Base-by-base conservation (phyloP, 2,329 filamentous ascomycete species). In the Emericellopsis cladophorae region DNA sequence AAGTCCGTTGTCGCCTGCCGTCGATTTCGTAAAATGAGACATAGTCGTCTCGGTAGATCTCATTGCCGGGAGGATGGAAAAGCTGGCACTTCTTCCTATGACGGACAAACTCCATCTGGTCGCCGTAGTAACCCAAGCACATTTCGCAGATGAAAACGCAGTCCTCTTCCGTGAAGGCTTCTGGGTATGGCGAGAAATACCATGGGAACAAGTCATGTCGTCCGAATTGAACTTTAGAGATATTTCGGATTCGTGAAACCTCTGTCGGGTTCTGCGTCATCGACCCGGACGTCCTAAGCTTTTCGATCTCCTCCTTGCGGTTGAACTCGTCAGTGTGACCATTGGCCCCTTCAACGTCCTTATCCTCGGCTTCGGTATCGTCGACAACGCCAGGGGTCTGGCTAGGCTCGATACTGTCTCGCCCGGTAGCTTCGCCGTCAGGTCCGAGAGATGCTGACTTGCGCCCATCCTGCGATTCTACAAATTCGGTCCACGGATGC, bases 251-350 rank as follows among this genome's bases (percentile, higher is more conserved):
- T 40, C 93, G 83, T 21, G 90, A 90, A 45, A 98, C 88, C 56
- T 98, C 93, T 11, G 90, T 88, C 43, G 94, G 92, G 49, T 96
- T 96, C 57, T 98, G 93, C 10, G 93, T 98, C 92, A 98, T 96
- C 45, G 88, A 95, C 26, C 92, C 93, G 21, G 86, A 85, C 4
- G 88, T 95, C 33, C 92, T 80, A 9, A 98, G 72, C 57, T 95
- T 95, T 58, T 98, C 92, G 43, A 96, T 95, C 59, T 98, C 92
- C 48, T 93, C 85, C 58, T 94, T 85, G 39, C 84, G 76, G 47
- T 82, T 81, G 54, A 85, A 90, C 5, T 71, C 39, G n/a, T 31
- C 68, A 11, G 65, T 62, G 45, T 61, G 69, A 53, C 74, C 65
- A 41, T 62, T 65, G 51, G 67, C 69, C 5, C 58, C 51, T 11